Evolutionary conservation across 2,329 filamentous ascomycete species (phyloP).

Genomic region (Cladosporium oxysporum): DNA sequence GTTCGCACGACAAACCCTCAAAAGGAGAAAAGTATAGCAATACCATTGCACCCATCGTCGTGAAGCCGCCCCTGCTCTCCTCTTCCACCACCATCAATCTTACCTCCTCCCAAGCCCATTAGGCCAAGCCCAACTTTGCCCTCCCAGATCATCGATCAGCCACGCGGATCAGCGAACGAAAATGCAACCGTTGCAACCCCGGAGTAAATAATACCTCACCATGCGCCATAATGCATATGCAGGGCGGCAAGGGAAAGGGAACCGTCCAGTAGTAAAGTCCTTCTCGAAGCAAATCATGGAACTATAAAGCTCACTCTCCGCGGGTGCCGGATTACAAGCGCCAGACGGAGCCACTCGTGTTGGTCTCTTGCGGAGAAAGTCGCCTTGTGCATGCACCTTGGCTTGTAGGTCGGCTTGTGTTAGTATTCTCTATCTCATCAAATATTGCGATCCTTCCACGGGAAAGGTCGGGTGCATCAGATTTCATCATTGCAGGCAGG

Average conservation of each 20-base stretch:
- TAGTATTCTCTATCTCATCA: no score
- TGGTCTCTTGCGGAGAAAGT: no score
- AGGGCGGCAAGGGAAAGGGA: neutral
- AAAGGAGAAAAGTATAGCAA: neutral
- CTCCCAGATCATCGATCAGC: neutral
- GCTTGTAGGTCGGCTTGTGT: no score
- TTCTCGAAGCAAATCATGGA: neutral
- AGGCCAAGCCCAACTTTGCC: neutral
- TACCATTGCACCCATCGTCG: no score
- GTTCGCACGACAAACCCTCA: no score
- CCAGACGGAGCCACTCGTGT: neutral
- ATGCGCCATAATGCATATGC: conserved; percentile 3
- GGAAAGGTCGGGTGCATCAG: no score
- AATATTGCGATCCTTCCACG: no score
- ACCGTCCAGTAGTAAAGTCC: neutral
- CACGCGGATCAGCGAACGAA: neutral
- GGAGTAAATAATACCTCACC: conserved; percentile 2
- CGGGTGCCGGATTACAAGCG: neutral
- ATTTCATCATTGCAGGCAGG: no score
- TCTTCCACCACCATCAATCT: no score
- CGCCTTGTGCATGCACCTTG: no score
- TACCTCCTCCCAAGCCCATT: neutral
- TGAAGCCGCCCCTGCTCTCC: no score
- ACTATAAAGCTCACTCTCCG: neutral
- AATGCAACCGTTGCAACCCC: conserved; percentile 4